Percentiles rank a stretch among this genome's conserved stretches.
phyloP scores from a whole-genome alignment of 805 yeast genomes.

The Spathaspora girioi region DNA sequence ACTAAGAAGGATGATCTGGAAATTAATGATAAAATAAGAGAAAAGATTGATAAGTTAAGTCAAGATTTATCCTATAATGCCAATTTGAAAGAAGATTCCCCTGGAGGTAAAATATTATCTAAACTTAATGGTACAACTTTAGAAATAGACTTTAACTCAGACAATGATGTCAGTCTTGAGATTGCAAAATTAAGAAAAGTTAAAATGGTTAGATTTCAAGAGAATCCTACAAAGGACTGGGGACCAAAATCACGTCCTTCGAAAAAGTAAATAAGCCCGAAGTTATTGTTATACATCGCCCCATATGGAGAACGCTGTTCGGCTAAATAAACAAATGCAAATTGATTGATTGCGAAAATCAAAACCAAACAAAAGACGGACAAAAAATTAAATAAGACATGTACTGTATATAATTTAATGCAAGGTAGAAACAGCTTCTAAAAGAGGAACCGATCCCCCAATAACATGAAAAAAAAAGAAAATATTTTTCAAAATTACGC shows the following conservation, averaged over 20 bases:
- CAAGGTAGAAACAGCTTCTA: not conserved
- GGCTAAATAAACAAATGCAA: not conserved
- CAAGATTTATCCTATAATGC: slow-evolving; percentile 31
- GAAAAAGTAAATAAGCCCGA: not conserved
- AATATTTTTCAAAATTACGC: not conserved
- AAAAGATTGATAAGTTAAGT: slow-evolving; percentile 18
- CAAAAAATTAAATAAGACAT: not conserved
- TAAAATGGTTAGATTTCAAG: slow-evolving; percentile 84
- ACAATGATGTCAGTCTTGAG: slow-evolving; percentile 53
- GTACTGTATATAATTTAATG: not conserved
- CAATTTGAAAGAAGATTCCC: slow-evolving; percentile 37
- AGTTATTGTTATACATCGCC: not conserved
- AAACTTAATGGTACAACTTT: slow-evolving; percentile 18
- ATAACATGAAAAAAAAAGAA: not conserved
- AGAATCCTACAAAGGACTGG: slow-evolving; percentile 93
- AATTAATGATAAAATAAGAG: slow-evolving; percentile 6
- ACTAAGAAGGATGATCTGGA: slow-evolving; percentile 6
- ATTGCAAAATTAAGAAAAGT: slow-evolving; percentile 64
- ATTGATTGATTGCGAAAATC: not conserved
- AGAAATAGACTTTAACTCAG: slow-evolving; percentile 51
- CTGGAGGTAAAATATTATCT: slow-evolving; percentile 53
- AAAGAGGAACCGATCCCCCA: not conserved
- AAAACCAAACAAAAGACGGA: not conserved
- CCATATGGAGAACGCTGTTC: not conserved
- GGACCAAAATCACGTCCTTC: slow-evolving; percentile 78